Conservation (phyloP, 192 early-diverging fungal genomes). For the Dissophora globulifera region DNA sequence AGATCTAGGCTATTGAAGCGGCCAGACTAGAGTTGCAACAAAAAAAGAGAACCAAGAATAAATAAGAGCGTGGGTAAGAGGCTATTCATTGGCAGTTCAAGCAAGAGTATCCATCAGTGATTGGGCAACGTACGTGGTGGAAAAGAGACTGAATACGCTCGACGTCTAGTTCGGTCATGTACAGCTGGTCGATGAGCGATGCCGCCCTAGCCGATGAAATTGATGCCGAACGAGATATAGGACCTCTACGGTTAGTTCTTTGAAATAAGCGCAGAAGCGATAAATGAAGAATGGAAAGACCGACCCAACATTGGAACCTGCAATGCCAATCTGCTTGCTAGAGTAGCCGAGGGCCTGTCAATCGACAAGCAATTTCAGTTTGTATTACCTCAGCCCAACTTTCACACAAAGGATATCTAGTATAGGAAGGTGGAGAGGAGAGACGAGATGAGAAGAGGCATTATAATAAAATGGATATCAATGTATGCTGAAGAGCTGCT, state of each 20-base stretch:
- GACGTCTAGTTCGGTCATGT: conserved; percentile 18
- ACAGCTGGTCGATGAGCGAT: conserved; percentile 24
- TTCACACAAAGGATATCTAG: conserved; percentile 23
- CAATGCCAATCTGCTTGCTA: no score
- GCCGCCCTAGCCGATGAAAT: no score
- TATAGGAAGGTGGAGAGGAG: neutral
- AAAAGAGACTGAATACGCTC: conserved; percentile 29
- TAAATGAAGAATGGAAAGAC: no score
- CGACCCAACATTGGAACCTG: no score
- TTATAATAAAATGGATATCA: neutral
- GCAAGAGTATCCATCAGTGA: neutral
- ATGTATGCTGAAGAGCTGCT: no score
- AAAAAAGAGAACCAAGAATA: neutral
- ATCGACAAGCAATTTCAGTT: no score
- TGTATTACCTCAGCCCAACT: conserved; percentile 18
- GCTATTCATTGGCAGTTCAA: neutral
- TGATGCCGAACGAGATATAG: no score
- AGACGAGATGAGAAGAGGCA: neutral
- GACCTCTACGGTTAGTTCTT: neutral
- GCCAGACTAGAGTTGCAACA: conserved; percentile 3
- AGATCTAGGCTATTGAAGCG: conserved; percentile 25
- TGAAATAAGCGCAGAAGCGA: neutral
- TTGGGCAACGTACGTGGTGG: conserved; percentile 16
- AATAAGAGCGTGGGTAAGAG: neutral
- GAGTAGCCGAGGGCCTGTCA: no score